Evolutionary conservation across 2,329 filamentous ascomycete genomes (phyloP), one percentile per base, ranked within the genome.

Genomic region (Botryotinia narcissicola): DNA sequence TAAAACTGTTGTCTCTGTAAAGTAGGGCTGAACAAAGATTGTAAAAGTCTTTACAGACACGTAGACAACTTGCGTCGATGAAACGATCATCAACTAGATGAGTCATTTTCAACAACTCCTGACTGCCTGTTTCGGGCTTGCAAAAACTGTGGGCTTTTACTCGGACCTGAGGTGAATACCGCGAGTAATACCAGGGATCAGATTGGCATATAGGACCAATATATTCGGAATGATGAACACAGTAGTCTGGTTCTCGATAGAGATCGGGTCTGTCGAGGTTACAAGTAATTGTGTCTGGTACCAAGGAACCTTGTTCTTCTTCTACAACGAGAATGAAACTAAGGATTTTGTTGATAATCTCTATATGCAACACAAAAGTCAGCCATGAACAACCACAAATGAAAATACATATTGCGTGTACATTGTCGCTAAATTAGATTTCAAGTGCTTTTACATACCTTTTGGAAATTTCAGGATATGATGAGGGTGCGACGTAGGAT

Each of bases 91-190:
- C 9, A n/a, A n/a, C 22, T 12, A 25, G 22, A 25, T n/a, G 18
- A 20, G 8, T 7, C 44, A 20, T 20, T 20, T 3, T 46, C 18
- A 51, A 14, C 48, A 12, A 10, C 25, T 5, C 6, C 51, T n/a
- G 10, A 25, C 2, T 54, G 12, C 25, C 5, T n/a, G 10, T 29
- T 12, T 54, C 25, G 22, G 1, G 6, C 25, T 54, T 54, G 12
- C 25, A 4, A 54, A 16, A 1, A 29, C 6, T 25, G 25, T 16
- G 51, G n/a, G 12, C 1, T 16, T 29, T 12, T n/a, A 3, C 16
- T 8, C 25, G 25, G 25, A n/a, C 6, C 6, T 29, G 5, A 16
- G 1, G 0, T 5, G 5, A 54, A 1, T 3, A 29, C 12, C 1
- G 25, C 25, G 51, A 54, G 25, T 54, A 3, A n/a, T 1, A 16